Base-by-base conservation (phyloP, 2,329 filamentous ascomycete genomes). In the Aspergillus aculeatinus region DNA sequence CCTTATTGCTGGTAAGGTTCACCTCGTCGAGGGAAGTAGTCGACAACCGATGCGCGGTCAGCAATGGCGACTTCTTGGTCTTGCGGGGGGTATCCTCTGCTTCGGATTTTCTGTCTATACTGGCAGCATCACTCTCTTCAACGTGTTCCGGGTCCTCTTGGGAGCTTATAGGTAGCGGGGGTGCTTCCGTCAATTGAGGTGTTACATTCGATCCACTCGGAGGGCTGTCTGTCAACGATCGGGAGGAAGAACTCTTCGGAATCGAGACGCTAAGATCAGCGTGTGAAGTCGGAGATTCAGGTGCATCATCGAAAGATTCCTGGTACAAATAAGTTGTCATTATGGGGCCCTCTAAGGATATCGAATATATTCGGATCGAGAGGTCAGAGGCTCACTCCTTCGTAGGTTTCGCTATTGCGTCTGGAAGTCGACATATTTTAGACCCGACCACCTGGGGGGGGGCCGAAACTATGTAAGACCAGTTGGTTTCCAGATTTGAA, bases 221-320 rank as follows among this genome's bases (percentile, higher is more conserved):
- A 54, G 77, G 76, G 56, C 76, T 75, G 64, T 78, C 77, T 52
- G 81, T 83, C 60, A 92, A 77, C 27, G 89, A 91, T 62, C 89
- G 85, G 55, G 85, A 80, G 35, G 86, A 87, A 50, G 80, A 77
- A 50, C 70, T 75, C 55, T 69, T 66, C 50, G 73, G 72, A 23
- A 76, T 70, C 42, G 70, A 68, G 57, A 72, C 65, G 48, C 67
- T 67, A 50, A 72, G 67, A 49, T 63, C 71, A 23, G 70, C 67
- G 54, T 64, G 61, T 60, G 68, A 61, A 58, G 65, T 65, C 67
- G 72, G 63, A 67, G 74, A 64, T 75, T 81, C 70, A 82, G 85
- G 75, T 58, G 91, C 92, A 81, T 96, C 92, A 78, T 96, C 91
- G 71, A 96, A 96, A 16, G 85, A 85, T 69, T 93, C 89, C 88